Percentiles rank a stretch among this genome's conserved stretches.
Conservation (phyloP, 2,329 filamentous ascomycete species). For the Talaromyces funiculosus region DNA sequence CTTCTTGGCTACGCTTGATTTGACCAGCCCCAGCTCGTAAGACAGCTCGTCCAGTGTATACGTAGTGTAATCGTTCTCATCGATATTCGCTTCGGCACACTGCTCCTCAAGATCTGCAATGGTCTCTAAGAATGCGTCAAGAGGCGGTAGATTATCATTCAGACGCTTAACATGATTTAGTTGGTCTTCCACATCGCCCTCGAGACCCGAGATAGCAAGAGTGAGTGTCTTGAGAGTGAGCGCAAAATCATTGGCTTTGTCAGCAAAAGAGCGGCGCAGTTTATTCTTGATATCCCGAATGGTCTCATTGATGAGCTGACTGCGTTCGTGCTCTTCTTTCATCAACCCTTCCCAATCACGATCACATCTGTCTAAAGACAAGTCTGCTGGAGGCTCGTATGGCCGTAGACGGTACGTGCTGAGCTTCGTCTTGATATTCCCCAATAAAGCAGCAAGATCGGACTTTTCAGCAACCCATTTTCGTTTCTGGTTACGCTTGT, state of each 20-base stretch:
- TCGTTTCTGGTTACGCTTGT: constrained; percentile 86
- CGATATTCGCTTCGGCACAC: constrained; percentile 93
- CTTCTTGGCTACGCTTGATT: constrained; percentile 91
- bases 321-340: constrained; percentile 77
- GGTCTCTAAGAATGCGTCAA: constrained; percentile 85
- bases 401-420: constrained; percentile 87
- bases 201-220: constrained; percentile 89
- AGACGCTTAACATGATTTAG: constrained; percentile 79
- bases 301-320: constrained; percentile 94
- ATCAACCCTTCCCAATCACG: constrained; percentile 74
- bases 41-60: constrained; percentile 95
- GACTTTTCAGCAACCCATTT: constrained; percentile 98
- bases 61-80: constrained; percentile 99
- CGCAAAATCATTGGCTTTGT: constrained; percentile 98
- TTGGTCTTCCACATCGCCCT: constrained; percentile 95
- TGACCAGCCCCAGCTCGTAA: constrained; percentile 89
- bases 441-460: constrained; percentile 83
- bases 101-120: constrained; percentile 82
- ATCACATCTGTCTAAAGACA: constrained; percentile 78
- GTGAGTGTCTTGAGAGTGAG: constrained; percentile 92
- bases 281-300: constrained; percentile 98
- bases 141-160: constrained; percentile 74
- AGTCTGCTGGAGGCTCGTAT: constrained; percentile 80
- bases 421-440: constrained; percentile 98
- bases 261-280: constrained; percentile 84